phyloP scores from a whole-genome alignment of 768 basidiomycete species.

The Suillus decipiens region DNA sequence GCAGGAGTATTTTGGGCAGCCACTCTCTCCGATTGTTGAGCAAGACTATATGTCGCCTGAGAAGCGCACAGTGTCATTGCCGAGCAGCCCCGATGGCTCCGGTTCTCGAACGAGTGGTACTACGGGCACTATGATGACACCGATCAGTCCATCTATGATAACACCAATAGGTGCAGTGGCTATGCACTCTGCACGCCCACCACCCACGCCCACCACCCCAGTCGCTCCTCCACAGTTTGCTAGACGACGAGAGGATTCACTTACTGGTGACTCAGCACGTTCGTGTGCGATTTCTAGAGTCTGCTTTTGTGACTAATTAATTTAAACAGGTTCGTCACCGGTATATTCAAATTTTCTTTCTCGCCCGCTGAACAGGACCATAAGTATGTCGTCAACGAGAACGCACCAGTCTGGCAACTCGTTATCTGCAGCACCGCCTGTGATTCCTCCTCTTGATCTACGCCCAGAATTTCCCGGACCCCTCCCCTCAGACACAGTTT shows the following conservation, averaged over 20 bases:
- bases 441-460: conserved; percentile 61
- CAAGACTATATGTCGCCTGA: conserved; percentile 62
- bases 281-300: conserved; percentile 26
- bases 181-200: conserved; percentile 19
- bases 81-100: conserved; percentile 25
- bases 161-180: conserved; percentile 30
- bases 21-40: conserved; percentile 68
- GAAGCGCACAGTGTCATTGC: conserved; percentile 37
- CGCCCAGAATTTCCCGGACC: conserved; percentile 51
- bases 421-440: conserved; percentile 39
- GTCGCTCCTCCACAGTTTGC: conserved; percentile 26
- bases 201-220: conserved; percentile 30
- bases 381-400: conserved; percentile 63
- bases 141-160: conserved; percentile 28
- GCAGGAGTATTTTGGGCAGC: conserved; percentile 34
- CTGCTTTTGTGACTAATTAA: conserved; percentile 1
- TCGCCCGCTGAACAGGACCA: conserved; percentile 65
- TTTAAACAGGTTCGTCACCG: conserved; percentile 47
- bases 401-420: conserved; percentile 52
- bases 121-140: conserved; percentile 38
- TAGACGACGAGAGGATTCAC: conserved; percentile 31
- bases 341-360: conserved; percentile 58
- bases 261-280: conserved; percentile 39
- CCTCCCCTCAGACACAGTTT: conserved; percentile 24
- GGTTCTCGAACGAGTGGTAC: conserved; percentile 27